phyloP scores from a whole-genome alignment of 2,329 filamentous ascomycete species.

The Xylariaceae sp. region DNA sequence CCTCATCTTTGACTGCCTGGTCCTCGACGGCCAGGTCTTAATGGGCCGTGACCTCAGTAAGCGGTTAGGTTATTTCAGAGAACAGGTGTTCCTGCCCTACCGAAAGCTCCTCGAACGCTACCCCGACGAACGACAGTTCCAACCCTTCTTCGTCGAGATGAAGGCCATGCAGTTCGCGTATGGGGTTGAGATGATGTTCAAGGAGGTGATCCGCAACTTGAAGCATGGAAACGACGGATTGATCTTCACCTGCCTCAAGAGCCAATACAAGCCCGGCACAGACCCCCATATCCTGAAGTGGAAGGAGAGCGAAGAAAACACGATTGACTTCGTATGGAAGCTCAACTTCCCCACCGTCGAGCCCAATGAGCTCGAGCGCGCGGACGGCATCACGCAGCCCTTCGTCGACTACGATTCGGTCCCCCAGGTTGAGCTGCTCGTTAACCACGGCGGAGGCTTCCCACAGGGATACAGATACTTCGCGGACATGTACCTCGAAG shows the following conservation, averaged over 20 bases:
- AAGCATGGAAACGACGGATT: slow-evolving; percentile 94
- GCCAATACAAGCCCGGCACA: slow-evolving; percentile 83
- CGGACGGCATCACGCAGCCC: slow-evolving; percentile 58
- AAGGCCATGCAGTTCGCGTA: slow-evolving; percentile 90
- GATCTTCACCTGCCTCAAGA: slow-evolving; percentile 92
- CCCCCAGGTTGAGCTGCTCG: slow-evolving; percentile 68
- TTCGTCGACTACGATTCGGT: slow-evolving; percentile 76
- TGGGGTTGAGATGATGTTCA: slow-evolving; percentile 88
- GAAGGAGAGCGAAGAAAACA: slow-evolving; percentile 95
- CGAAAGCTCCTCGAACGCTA: slow-evolving; percentile 58
- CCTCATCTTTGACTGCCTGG: slow-evolving; percentile 89
- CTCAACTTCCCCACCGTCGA: slow-evolving; percentile 72
- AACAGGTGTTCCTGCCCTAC: slow-evolving; percentile 71
- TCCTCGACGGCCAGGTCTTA: slow-evolving; percentile 70
- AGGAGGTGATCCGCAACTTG: slow-evolving; percentile 74
- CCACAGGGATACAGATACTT: slow-evolving; percentile 59
- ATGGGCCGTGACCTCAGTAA: slow-evolving; percentile 83
- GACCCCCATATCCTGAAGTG: slow-evolving; percentile 94
- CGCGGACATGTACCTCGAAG: slow-evolving; percentile 63
- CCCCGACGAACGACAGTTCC: slow-evolving; percentile 64
- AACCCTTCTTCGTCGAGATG: slow-evolving; percentile 78
- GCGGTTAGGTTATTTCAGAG: slow-evolving; percentile 79
- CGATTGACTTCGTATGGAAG: slow-evolving; percentile 81
- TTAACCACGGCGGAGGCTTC: slow-evolving; percentile 58
- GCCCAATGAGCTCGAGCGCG: slow-evolving; percentile 62